phyloP scores from a whole-genome alignment of 169 alveolate genomes.

The Cryptosporidium canis region DNA sequence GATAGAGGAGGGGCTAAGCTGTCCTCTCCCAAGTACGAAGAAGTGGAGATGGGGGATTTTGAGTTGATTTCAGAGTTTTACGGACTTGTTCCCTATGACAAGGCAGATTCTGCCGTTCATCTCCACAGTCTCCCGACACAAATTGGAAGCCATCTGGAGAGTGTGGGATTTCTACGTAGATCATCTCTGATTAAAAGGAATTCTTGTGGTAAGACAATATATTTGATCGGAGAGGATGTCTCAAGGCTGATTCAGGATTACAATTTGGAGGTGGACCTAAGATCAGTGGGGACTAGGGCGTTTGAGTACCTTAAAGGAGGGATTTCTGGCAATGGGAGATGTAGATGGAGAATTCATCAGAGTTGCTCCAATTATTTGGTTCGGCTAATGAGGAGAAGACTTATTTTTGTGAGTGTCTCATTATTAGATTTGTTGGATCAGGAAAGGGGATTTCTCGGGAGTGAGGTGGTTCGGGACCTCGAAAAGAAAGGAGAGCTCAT shows the following conservation, averaged over 20 bases:
- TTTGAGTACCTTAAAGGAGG: slow-evolving; percentile 26
- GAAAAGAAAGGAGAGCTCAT: slow-evolving; percentile 1
- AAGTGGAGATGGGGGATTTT: neutral
- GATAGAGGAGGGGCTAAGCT: neutral
- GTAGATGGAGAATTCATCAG: slow-evolving; percentile 45
- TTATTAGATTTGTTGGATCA: neutral
- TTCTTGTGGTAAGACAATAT: neutral
- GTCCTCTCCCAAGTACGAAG: neutral
- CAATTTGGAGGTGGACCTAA: neutral
- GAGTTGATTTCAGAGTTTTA: neutral
- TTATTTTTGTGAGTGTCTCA: slow-evolving; percentile 15
- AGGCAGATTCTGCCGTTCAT: neutral
- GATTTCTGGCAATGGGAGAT: slow-evolving; percentile 30
- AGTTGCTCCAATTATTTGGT: neutral
- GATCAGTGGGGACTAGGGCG: slow-evolving; percentile 11
- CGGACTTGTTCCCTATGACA: neutral
- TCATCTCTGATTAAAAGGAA: neutral
- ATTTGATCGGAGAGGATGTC: slow-evolving; percentile 6
- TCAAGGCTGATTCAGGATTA: neutral
- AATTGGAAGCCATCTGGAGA: neutral
- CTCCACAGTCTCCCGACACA: neutral
- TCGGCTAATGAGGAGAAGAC: slow-evolving; percentile 41
- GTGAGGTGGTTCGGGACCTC: neutral
- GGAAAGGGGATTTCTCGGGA: neutral
- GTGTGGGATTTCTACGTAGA: neutral